Conservation (phyloP, 2,329 filamentous ascomycete species). For the Exserohilum rostratum region DNA sequence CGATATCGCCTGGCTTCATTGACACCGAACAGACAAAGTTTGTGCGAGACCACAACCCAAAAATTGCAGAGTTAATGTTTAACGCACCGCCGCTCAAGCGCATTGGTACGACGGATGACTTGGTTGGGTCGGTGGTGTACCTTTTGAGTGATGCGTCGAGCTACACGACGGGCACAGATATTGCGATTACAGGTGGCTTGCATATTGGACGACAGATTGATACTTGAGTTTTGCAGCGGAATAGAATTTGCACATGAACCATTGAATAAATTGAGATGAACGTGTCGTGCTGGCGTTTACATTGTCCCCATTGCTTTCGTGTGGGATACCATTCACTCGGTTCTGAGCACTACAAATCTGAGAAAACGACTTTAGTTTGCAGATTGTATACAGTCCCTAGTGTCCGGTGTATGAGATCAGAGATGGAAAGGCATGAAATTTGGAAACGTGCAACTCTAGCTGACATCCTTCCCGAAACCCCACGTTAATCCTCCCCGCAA, state of each 20-base stretch:
- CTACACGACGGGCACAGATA: conserved; percentile 54
- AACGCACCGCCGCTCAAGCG: conserved; percentile 46
- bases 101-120: conserved; percentile 52
- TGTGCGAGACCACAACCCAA: conserved; percentile 22
- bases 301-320: not conserved
- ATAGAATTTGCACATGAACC: not conserved
- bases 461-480: not conserved
- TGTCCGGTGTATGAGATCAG: not conserved
- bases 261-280: not conserved
- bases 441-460: not conserved
- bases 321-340: not conserved
- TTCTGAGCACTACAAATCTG: not conserved
- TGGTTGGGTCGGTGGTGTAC: conserved; percentile 53
- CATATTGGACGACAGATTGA: not conserved
- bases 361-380: not conserved
- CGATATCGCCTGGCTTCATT: conserved; percentile 44
- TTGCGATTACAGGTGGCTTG: conserved; percentile 53
- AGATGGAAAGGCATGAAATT: not conserved
- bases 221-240: not conserved
- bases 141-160: conserved; percentile 52
- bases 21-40: conserved; percentile 33
- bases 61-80: conserved; percentile 23
- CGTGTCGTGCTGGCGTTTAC: not conserved
- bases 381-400: not conserved
- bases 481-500: not conserved